Evolutionary conservation across 257 asterid species (phyloP), one percentile per base, ranked within the genome.

Genomic region (Gardenia jasminoides): DNA sequence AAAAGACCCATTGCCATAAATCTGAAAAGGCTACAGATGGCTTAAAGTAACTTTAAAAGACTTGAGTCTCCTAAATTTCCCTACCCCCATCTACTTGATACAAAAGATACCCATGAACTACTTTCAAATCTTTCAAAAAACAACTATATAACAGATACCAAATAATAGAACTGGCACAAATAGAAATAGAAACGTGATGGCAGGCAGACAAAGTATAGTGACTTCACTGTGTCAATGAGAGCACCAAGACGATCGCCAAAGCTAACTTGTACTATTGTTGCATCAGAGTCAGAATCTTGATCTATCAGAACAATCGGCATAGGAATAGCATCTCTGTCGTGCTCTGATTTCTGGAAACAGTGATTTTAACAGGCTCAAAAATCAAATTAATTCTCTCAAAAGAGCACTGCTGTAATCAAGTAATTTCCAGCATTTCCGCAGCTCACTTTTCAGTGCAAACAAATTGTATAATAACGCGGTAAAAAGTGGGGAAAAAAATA

Each of bases 211-310:
- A 52, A 72, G 67, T 36, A 68, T 68, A 58, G 73, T 71, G 47
- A 76, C 76, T 79, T 86, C 82, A 95, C 99, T 85, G 99, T 93
- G 86, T 95, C 98, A 81, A 91, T 86, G 64, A 95, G 97, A 80
- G 97, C 94, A 77, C 98, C 98, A 36, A 95, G 96, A 69, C 99
- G 99, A 90, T 95, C 98, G 59, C 99, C 99, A 74, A 95, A 95
- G 87, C 98, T 92, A 79, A 95, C 85, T 88, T 95, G 92, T 80
- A 93, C 98, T 30, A 89, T 87, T 50, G 99, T 93, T 84, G 94
- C 96, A 67, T 88, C 94, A 30, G 96, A 88, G 80, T 89, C 92
- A 81, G 95, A 83, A 82, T 93, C 97, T 88, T 95, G 99, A 88
- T 92, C 96, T 75, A 92, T 92, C 85, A 89, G 85, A 80, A 95